Conservation (phyloP, 345 rosid species). For the Cardiospermum halicacabum region DNA sequence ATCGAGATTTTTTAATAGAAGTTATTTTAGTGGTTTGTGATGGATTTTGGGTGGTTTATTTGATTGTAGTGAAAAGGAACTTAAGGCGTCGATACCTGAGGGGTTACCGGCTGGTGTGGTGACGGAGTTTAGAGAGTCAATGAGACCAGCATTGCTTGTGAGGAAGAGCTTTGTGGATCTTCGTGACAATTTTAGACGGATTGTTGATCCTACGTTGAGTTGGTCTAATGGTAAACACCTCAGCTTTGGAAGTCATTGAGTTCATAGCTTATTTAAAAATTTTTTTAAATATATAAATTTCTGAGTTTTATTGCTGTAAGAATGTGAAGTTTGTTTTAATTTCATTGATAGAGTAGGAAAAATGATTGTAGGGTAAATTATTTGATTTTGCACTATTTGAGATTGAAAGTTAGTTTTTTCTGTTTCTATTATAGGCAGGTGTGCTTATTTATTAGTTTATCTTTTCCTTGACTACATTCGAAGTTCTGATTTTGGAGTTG, state of each 20-base stretch:
- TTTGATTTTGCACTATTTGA: too few relatives aligned
- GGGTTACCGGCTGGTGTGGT: conserved; percentile 75
- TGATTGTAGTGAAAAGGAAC: conserved; percentile 35
- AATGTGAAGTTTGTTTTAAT: not conserved
- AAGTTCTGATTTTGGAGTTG: too few relatives aligned
- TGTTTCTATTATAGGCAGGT: too few relatives aligned
- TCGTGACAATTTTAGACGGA: conserved; percentile 84
- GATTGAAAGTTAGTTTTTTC: too few relatives aligned
- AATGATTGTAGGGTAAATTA: not conserved
- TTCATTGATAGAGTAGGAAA: not conserved
- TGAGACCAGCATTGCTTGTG: conserved; percentile 71
- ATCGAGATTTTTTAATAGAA: not conserved
- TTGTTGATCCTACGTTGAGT: conserved; percentile 73
- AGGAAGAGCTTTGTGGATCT: conserved; percentile 77
- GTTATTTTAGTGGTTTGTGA: not conserved
- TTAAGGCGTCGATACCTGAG: conserved; percentile 63
- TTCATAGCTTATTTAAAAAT: too few relatives aligned
- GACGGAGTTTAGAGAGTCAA: conserved; percentile 74
- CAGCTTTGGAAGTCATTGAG: not conserved
- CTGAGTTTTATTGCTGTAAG: too few relatives aligned
- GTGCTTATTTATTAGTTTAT: too few relatives aligned
- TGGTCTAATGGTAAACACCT: conserved; percentile 53
- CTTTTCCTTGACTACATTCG: too few relatives aligned
- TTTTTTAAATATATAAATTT: too few relatives aligned
- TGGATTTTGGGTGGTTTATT: conserved; percentile 5